Conservation (phyloP, 2,329 filamentous ascomycete species). For the Fusarium verticillioides region DNA sequence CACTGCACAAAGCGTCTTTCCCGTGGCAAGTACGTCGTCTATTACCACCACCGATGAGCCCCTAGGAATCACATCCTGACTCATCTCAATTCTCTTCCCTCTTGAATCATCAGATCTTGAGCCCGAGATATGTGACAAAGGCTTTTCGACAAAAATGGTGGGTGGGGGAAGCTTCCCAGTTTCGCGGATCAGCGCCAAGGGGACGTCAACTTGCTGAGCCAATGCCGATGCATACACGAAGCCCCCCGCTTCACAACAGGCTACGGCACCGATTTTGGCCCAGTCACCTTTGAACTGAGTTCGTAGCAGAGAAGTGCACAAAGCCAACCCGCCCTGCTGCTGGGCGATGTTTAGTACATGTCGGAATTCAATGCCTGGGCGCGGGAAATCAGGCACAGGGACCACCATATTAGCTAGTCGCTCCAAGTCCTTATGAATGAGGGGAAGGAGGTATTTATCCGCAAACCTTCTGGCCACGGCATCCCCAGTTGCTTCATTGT, state of each 20-base stretch:
- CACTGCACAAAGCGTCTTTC: not conserved
- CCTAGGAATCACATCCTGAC: conserved; percentile 51
- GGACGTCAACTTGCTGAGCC: conserved; percentile 54
- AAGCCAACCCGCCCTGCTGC: not conserved
- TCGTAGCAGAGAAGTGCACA: conserved; percentile 57
- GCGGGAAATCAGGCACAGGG: not conserved
- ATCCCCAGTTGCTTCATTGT: conserved; percentile 59
- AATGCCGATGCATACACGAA: conserved; percentile 66
- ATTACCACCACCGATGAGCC: conserved; percentile 60
- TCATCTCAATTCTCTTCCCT: conserved; percentile 61
- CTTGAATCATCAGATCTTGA: conserved; percentile 45
- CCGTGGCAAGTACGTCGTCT: conserved; percentile 63
- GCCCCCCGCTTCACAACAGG: conserved; percentile 67
- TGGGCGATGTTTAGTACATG: conserved; percentile 60
- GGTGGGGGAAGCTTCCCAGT: conserved; percentile 70
- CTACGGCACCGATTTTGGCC: conserved; percentile 58
- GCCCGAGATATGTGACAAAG: conserved; percentile 63
- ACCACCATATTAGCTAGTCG: conserved; percentile 49
- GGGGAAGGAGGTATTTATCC: conserved; percentile 55
- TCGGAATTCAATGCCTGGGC: conserved; percentile 43
- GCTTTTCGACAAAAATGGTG: conserved; percentile 59
- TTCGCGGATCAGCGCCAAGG: conserved; percentile 64
- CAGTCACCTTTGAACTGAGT: conserved; percentile 59
- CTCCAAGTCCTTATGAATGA: conserved; percentile 58
- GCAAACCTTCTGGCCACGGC: conserved; percentile 56